Evolutionary conservation across 306 rosid genomes (phyloP).

Genomic region (Trichosanthes cucumerina): DNA sequence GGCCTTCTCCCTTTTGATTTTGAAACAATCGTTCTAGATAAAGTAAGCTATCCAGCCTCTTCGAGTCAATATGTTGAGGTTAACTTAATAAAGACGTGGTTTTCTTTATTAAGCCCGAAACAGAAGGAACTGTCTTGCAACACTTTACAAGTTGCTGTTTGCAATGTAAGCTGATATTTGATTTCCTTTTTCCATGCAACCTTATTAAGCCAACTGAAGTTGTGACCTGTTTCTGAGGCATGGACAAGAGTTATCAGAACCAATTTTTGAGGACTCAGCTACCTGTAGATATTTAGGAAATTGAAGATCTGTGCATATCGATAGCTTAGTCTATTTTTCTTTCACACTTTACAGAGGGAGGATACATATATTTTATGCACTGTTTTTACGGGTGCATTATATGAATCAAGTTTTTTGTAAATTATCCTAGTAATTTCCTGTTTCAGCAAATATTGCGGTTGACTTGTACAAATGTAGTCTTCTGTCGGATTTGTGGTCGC

Average conservation of each 20-base stretch:
- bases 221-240: background rate
- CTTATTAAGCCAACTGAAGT: background rate
- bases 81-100: conserved; percentile 47
- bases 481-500: background rate
- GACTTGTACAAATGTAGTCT: background rate
- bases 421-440: background rate
- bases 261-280: background rate
- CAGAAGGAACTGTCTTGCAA: conserved; percentile 37
- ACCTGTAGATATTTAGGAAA: background rate
- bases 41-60: conserved; percentile 13
- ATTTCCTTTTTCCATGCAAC: background rate
- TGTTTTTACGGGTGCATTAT: background rate
- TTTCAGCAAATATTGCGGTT: background rate
- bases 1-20: conserved; percentile 47
- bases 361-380: background rate
- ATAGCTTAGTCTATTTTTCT: background rate
- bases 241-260: background rate
- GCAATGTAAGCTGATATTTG: background rate
- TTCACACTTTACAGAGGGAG: background rate
- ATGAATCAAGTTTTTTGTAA: background rate
- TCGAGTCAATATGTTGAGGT: conserved; percentile 25
- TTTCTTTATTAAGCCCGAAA: conserved; percentile 40
- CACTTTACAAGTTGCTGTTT: conserved; percentile 22
- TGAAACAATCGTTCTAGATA: conserved; percentile 37
- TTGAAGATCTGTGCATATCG: background rate